Conservation (phyloP, 208 protist genomes). For the Eutreptiella sp. region DNA sequence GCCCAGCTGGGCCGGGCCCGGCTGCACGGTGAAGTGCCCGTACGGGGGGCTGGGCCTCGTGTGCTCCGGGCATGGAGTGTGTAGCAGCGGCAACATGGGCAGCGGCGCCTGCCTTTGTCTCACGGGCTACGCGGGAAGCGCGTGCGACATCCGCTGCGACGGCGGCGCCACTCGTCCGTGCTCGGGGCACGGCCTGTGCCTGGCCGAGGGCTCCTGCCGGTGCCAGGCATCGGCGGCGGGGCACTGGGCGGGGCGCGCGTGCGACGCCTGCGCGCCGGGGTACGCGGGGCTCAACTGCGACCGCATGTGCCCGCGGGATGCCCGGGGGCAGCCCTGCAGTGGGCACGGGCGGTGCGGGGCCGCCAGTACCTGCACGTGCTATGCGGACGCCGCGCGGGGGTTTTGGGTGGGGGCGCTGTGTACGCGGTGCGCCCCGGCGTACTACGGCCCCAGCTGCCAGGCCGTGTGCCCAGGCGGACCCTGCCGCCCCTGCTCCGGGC, state of each 20-base stretch:
- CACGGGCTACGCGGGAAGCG: slow-evolving; percentile 9
- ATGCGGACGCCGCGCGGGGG: background rate
- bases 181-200: slow-evolving; percentile 12
- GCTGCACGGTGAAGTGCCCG: too few relatives aligned
- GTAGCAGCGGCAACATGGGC: background rate
- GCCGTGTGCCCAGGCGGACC: slow-evolving; percentile 3
- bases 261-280: slow-evolving; percentile 22
- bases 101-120: slow-evolving; percentile 23
- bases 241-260: slow-evolving; percentile 19
- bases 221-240: background rate
- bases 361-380: slow-evolving; percentile 8
- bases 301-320: too few relatives aligned
- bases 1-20: background rate
- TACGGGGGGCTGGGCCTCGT: too few relatives aligned
- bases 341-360: slow-evolving; percentile 2
- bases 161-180: slow-evolving; percentile 20
- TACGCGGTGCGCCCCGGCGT: background rate
- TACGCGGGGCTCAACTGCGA: slow-evolving; percentile 16
- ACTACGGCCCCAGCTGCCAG: slow-evolving; percentile 3
- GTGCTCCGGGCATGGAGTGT: slow-evolving; percentile 11
- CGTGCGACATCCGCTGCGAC: slow-evolving; percentile 15
- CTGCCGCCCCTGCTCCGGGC: slow-evolving; percentile 15
- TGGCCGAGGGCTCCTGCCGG: too few relatives aligned
- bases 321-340: too few relatives aligned
- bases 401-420: slow-evolving; percentile 1